Evolutionary conservation across 2,329 filamentous ascomycete species (phyloP), one percentile per base, ranked within the genome.

Genomic region (Magnaporthiopsis incrustans): DNA sequence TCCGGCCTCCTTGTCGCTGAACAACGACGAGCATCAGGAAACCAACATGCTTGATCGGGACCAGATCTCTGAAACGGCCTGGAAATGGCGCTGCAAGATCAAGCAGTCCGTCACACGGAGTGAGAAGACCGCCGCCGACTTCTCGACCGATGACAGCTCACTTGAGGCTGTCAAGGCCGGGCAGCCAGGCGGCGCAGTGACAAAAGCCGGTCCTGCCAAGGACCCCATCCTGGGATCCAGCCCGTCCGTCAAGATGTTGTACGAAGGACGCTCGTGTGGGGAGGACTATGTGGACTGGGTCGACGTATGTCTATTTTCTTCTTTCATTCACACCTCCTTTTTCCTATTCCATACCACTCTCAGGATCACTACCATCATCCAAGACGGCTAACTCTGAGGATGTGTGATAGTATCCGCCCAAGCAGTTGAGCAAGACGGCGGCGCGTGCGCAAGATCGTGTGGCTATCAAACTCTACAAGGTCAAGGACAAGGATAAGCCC

Each of bases 391-490:
- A 53, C 44, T 10, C 44, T 53, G 8, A 22, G 22, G 22, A 53
- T 22, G 8, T n/a, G 4, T 25, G 6, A n/a, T 8, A 53, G 44
- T 76, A 75, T 62, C 77, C 78, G 3, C 78, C 78, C 50, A 75
- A 74, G 65, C 75, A 78, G 70, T 69, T 78, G 63, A 77, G 74
- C 70, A 78, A 77, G 64, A 71, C 71, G 30, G 72, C 70, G 3
- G 69, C 72, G 60, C 71, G 71, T 57, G 73, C 70, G 8, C 73
- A 79, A 58, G 75, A 77, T 60, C 72, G 75, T 4, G 74, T 77
- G 18, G 77, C 79, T 65, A 77, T 82, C 72, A 78, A 75, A 66
- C 71, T 80, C 26, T 81, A 74, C 77, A 81, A 79, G 73, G 68
- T 77, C 72, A 79, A 78, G 67, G 78, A 81, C 67, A 65, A 65